Percentiles rank a stretch among this genome's conserved stretches.
Evolutionary conservation across 768 basidiomycete species (phyloP).

Genomic region (Tricholoma saponaceum): DNA sequence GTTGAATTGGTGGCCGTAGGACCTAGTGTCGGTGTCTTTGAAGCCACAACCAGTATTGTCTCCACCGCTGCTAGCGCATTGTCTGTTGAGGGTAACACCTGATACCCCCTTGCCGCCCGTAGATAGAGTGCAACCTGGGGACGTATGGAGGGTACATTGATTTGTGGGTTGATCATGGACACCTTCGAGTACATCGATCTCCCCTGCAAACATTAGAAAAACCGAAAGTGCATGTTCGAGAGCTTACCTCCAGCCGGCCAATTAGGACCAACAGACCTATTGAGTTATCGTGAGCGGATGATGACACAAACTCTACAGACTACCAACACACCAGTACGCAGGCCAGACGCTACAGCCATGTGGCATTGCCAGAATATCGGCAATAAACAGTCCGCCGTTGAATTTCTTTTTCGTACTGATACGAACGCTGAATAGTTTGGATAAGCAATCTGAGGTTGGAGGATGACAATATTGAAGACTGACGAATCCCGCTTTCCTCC

Average conservation of each 20-base stretch:
- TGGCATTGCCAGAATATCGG: conserved; percentile 67
- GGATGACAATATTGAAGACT: conserved; percentile 17
- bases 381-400: conserved; percentile 65
- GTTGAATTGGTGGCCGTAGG: conserved; percentile 46
- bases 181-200: conserved; percentile 75
- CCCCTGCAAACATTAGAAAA: conserved; percentile 26
- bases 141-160: conserved; percentile 64
- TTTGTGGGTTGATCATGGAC: conserved; percentile 57
- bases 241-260: conserved; percentile 48
- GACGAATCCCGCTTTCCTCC: conserved; percentile 57
- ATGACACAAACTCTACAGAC: background rate
- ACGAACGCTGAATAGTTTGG: conserved; percentile 47
- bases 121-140: conserved; percentile 34
- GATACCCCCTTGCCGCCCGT: conserved; percentile 20
- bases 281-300: conserved; percentile 25
- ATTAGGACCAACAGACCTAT: conserved; percentile 37
- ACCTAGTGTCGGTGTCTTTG: conserved; percentile 32
- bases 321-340: conserved; percentile 35
- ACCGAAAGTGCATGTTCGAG: conserved; percentile 2
- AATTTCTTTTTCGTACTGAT: conserved; percentile 63
- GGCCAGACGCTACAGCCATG: conserved; percentile 66
- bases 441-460: conserved; percentile 2
- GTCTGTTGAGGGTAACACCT: conserved; percentile 18
- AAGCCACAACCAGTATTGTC: conserved; percentile 51
- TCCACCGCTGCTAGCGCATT: conserved; percentile 36